Evolutionary conservation across 2,329 filamentous ascomycete species (phyloP).

Genomic region (Apiospora saccharicola): DNA sequence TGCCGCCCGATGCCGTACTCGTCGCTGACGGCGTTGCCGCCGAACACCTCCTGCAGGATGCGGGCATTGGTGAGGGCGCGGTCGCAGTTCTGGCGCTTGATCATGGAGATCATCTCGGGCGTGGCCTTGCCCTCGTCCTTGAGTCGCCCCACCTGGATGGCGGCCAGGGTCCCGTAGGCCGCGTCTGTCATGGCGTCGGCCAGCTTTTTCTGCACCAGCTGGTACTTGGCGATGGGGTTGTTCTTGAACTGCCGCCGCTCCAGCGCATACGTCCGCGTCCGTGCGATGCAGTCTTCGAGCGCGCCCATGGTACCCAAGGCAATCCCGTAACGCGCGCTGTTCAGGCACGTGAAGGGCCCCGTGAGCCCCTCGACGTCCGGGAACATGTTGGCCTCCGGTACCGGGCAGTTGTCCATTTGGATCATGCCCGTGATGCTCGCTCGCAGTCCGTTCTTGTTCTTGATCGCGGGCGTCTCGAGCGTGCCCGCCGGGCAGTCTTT

Average conservation of each 20-base stretch:
- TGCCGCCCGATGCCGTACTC: conserved; percentile 96
- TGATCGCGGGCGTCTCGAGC: conserved; percentile 88
- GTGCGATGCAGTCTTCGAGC: conserved; percentile 86
- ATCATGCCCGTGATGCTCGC: conserved; percentile 99
- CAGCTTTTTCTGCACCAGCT: conserved; percentile 97
- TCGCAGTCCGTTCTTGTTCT: conserved; percentile 93
- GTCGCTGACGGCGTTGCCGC: conserved; percentile 96
- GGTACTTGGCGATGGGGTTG: conserved; percentile 94
- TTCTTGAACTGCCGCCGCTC: conserved; percentile 96
- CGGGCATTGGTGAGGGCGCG: conserved; percentile 81
- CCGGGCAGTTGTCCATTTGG: conserved; percentile 88
- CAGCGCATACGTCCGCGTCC: conserved; percentile 85
- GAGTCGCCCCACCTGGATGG: conserved; percentile 87
- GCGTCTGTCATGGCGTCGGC: conserved; percentile 92
- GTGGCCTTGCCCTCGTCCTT: conserved; percentile 89
- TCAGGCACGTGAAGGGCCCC: conserved; percentile 93
- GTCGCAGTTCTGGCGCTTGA: conserved; percentile 98
- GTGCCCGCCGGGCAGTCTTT: conserved; percentile 86
- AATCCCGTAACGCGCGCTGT: conserved; percentile 92
- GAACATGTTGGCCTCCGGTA: conserved; percentile 92
- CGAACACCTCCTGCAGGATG: conserved; percentile 91
- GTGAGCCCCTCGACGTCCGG: conserved; percentile 84
- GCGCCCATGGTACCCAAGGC: conserved; percentile 93
- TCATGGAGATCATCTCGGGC: conserved; percentile 96
- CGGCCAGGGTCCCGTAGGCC: conserved; percentile 88